Base-by-base conservation (phyloP, 768 basidiomycete species). In the Tubosaeta brunneosetosa region DNA sequence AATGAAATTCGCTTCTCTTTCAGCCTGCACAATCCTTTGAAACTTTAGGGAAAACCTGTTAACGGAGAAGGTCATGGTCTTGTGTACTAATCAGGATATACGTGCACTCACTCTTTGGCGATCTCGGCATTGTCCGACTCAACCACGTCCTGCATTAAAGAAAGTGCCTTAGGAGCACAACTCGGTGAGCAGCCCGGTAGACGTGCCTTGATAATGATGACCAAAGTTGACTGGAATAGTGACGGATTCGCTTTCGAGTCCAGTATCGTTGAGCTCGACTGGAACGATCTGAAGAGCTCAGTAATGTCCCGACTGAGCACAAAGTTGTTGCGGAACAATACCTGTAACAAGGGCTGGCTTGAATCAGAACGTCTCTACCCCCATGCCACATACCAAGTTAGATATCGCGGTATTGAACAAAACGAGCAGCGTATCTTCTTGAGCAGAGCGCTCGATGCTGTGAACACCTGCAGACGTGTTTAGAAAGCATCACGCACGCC, bases 21-120 rank as follows among this genome's bases (percentile, higher is more conserved):
- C 82, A 4, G 79, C 73, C 49, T 79, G 74, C 16, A 85, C 81
- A n/a, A 85, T 84, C 64, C 76, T 73, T 66, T 81, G 70, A 58
- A 84, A 80, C 53, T 84, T 83, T 11, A 77, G 69, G 2, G 71
- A 72, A 58, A 84, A 84, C 50, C 82, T 84, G 37, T 4, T 3
- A 50, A 6, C 0, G 2, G 19, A 13, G 17, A 31, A 31, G 0
- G 8, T 41, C 25, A 16, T 12, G 27, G 50, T 36, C 8, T 4
- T 9, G 1, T 31, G 14, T 9, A 4, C n/a, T n/a, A 22, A 26
- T 36, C 16, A 14, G 0, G 14, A n/a, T n/a, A n/a, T n/a, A n/a
- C n/a, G n/a, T n/a, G n/a, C n/a, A n/a, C n/a, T 85, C 22, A 22
- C 22, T 22, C 22, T 22, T 3, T 22, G 22, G 3, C 22, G 22